phyloP scores from a whole-genome alignment of 495 filamentous ascomycete genomes.

The Lasiosphaeria miniovina region DNA sequence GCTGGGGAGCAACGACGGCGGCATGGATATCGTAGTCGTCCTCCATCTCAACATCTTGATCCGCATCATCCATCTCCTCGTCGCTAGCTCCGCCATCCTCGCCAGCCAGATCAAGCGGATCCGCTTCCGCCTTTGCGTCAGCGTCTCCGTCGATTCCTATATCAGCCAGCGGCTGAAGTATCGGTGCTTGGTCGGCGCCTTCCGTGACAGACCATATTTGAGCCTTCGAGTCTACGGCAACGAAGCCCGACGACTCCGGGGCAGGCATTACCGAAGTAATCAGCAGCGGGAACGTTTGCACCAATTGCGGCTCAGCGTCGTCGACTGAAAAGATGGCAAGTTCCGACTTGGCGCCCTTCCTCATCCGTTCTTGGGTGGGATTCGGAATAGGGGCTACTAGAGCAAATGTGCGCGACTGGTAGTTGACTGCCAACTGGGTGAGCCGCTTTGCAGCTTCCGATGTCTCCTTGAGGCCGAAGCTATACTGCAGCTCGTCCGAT shows the following conservation, averaged over 20 bases:
- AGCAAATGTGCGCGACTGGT: slow-evolving; percentile 54
- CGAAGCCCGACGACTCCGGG: slow-evolving; percentile 55
- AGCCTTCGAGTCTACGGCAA: slow-evolving; percentile 57
- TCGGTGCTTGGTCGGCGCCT: slow-evolving; percentile 43
- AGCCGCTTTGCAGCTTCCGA: slow-evolving; percentile 39
- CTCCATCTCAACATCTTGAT: slow-evolving; percentile 34
- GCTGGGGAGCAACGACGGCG: slow-evolving; percentile 59
- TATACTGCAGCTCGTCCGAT: slow-evolving; percentile 52
- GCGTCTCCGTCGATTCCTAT: slow-evolving; percentile 42
- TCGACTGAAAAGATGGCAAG: slow-evolving; percentile 56
- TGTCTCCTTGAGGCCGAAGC: slow-evolving; percentile 36
- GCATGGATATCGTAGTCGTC: slow-evolving; percentile 41
- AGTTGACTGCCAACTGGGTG: slow-evolving; percentile 61
- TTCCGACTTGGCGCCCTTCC: slow-evolving; percentile 37
- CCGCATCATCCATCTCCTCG: slow-evolving; percentile 39
- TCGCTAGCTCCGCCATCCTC: slow-evolving; percentile 50
- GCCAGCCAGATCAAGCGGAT: slow-evolving; percentile 21
- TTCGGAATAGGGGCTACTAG: slow-evolving; percentile 46
- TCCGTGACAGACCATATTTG: slow-evolving; percentile 55
- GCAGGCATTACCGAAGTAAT: slow-evolving; percentile 55
- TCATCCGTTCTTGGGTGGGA: slow-evolving; percentile 22
- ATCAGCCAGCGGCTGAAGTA: slow-evolving; percentile 49
- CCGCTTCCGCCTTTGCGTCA: slow-evolving; percentile 24
- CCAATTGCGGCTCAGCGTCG: slow-evolving; percentile 46
- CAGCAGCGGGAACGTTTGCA: slow-evolving; percentile 41